Percentiles rank a stretch among this genome's conserved stretches.
These are phyloP conservation scores for Teunomyces pallodes DNA, from an alignment of 805 yeast species.

Conservation along the genomic window DNA sequence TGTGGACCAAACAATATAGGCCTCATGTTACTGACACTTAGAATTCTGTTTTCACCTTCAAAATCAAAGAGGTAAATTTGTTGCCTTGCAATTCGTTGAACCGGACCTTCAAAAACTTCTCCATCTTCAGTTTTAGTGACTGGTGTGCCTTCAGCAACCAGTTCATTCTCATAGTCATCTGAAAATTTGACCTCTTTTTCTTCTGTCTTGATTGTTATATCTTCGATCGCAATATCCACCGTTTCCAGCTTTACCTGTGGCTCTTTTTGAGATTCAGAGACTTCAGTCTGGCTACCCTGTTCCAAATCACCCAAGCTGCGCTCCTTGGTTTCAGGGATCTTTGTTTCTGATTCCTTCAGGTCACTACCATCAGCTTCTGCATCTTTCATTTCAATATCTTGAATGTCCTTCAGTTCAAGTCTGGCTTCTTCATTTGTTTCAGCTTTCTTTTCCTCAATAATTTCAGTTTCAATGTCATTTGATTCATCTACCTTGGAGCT, in stretches of 20 bases:
- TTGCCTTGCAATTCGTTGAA: constrained; percentile 57
- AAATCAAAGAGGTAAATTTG: constrained; percentile 54
- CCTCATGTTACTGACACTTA: constrained; percentile 19
- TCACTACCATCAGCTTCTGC: too few species aligned
- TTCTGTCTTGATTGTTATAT: not conserved
- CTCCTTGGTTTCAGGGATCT: not conserved
- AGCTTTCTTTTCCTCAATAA: not conserved
- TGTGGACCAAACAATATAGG: constrained; percentile 60
- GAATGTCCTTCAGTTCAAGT: constrained; percentile 17
- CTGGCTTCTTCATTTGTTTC: constrained; percentile 4
- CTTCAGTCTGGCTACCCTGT: not conserved
- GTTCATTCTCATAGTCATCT: not conserved
- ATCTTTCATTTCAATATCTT: constrained; percentile 18
- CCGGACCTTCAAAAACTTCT: constrained; percentile 60
- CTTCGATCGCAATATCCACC: not conserved
- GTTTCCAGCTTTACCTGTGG: not conserved
- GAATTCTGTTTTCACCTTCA: constrained; percentile 27
- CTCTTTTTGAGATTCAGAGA: not conserved
- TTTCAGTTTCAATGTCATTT: not conserved
- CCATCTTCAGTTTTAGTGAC: constrained; percentile 1
- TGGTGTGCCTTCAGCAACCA: not conserved
- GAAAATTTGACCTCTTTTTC: not conserved
- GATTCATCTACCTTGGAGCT: too few species aligned
- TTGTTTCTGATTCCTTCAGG: too few species aligned
- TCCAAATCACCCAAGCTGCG: not conserved